Conservation (phyloP, 345 rosid genomes). For the Citrus maxima region DNA sequence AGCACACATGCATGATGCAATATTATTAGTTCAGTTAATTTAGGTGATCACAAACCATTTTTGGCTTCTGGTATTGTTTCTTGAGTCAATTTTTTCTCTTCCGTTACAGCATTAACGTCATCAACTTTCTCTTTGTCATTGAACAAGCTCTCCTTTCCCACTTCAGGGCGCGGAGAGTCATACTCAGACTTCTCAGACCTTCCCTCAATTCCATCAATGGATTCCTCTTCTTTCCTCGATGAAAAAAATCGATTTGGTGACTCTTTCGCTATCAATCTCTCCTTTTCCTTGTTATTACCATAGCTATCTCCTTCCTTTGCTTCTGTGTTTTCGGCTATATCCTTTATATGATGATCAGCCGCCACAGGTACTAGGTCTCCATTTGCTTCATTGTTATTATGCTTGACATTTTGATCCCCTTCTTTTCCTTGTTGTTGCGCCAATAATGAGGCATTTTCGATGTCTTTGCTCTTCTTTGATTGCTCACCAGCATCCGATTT, state of each 20-base stretch:
- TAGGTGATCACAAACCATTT: slow-evolving; percentile 14
- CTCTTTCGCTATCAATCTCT: slow-evolving; percentile 19
- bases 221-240: slow-evolving; percentile 33
- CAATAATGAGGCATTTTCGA: slow-evolving; percentile 5
- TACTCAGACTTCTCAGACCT: slow-evolving; percentile 26
- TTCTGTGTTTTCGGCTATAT: slow-evolving; percentile 13
- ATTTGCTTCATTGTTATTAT: neutral
- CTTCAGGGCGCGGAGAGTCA: slow-evolving; percentile 19
- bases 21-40: neutral
- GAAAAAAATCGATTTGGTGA: slow-evolving; percentile 29
- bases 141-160: slow-evolving; percentile 14
- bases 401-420: slow-evolving; percentile 3
- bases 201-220: slow-evolving; percentile 19
- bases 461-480: slow-evolving; percentile 4
- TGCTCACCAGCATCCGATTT: slow-evolving; percentile 22
- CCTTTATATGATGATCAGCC: slow-evolving; percentile 17
- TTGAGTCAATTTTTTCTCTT: neutral
- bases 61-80: neutral
- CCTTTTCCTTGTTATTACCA: neutral
- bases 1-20: neutral
- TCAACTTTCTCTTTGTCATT: slow-evolving; percentile 6
- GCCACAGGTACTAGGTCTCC: slow-evolving; percentile 1
- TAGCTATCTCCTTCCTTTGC: neutral
- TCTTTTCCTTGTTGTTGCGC: slow-evolving; percentile 9
- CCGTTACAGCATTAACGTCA: neutral